Percentiles rank a stretch among this genome's conserved stretches.
Conservation (phyloP, 2,329 filamentous ascomycete genomes). For the Colletotrichum phormii region DNA sequence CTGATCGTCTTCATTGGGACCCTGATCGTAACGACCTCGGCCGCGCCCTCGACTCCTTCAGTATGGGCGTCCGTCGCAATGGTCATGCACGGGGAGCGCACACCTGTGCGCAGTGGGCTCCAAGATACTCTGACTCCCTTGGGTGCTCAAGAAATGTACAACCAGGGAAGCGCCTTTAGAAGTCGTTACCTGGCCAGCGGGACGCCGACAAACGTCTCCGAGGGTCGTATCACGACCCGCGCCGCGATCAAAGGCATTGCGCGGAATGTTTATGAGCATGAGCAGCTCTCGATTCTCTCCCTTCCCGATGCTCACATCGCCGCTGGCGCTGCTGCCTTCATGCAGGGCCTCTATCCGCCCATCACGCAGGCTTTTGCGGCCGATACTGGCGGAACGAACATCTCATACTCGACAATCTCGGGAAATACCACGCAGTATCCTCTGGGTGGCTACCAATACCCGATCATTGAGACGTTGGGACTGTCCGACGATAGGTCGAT, state of each 20-base stretch:
- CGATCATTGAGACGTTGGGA: slow-evolving; percentile 70
- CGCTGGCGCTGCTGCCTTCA: slow-evolving; percentile 78
- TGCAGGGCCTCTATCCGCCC: slow-evolving; percentile 88
- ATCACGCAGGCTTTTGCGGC: slow-evolving; percentile 54
- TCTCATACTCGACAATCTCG: slow-evolving; percentile 50
- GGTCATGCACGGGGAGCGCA: slow-evolving; percentile 65
- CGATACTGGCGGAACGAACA: slow-evolving; percentile 48
- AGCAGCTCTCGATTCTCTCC: slow-evolving; percentile 56
- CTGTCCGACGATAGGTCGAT: slow-evolving; percentile 56
- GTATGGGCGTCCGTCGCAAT: slow-evolving; percentile 64
- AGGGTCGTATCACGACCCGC: slow-evolving; percentile 43
- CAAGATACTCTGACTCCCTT: slow-evolving; percentile 58
- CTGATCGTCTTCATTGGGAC: slow-evolving; percentile 38
- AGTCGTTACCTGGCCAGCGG: slow-evolving; percentile 57
- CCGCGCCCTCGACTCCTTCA: slow-evolving; percentile 49
- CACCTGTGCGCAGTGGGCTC: slow-evolving; percentile 50
- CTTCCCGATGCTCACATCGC: slow-evolving; percentile 63
- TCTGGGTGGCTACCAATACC: slow-evolving; percentile 83
- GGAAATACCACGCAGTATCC: slow-evolving; percentile 73
- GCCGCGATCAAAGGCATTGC: slow-evolving; percentile 57
- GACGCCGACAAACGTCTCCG: slow-evolving; percentile 39
- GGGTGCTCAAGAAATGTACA: slow-evolving; percentile 64
- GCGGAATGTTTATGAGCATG: slow-evolving; percentile 59
- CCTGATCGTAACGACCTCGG: slow-evolving; percentile 42
- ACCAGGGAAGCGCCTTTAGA: slow-evolving; percentile 61